Evolutionary conservation across 345 rosid species (phyloP).

Genomic region (Syzygium oleosum): DNA sequence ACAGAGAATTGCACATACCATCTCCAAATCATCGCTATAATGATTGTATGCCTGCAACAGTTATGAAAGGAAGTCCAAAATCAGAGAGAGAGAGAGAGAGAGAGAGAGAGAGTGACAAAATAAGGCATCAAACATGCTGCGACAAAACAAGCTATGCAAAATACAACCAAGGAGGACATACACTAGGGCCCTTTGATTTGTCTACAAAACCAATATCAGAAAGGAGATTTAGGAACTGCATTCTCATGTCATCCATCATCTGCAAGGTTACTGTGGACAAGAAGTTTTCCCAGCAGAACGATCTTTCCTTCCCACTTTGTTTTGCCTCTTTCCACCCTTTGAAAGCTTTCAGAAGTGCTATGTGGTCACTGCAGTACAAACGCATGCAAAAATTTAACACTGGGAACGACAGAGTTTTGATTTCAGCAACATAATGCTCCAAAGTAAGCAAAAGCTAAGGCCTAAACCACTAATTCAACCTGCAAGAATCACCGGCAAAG

Average conservation of each 20-base stretch:
- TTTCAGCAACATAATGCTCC: background rate
- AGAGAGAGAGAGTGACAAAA: background rate
- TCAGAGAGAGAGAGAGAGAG: background rate
- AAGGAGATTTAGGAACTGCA: constrained; percentile 75
- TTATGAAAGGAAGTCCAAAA: background rate
- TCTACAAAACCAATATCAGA: constrained; percentile 89
- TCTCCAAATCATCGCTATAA: constrained; percentile 78
- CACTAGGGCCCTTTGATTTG: constrained; percentile 69
- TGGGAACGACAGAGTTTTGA: background rate
- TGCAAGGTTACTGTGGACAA: constrained; percentile 71
- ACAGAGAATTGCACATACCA: constrained; percentile 79
- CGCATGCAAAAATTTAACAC: background rate
- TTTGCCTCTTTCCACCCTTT: constrained; percentile 82
- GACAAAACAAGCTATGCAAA: background rate
- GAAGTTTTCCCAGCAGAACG: constrained; percentile 84
- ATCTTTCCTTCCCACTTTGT: constrained; percentile 48
- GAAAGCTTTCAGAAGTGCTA: constrained; percentile 89
- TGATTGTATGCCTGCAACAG: constrained; percentile 69
- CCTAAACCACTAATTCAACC: constrained; percentile 26
- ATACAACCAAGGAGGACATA: constrained; percentile 24
- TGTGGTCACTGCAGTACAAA: constrained; percentile 73
- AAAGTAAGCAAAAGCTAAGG: background rate
- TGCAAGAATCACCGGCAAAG: constrained; percentile 95
- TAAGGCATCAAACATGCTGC: background rate
- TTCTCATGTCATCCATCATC: constrained; percentile 97